Percentiles rank a stretch among this genome's conserved stretches.
Conservation (phyloP, 2,329 filamentous ascomycete species). For the Hypoxylon sp. region DNA sequence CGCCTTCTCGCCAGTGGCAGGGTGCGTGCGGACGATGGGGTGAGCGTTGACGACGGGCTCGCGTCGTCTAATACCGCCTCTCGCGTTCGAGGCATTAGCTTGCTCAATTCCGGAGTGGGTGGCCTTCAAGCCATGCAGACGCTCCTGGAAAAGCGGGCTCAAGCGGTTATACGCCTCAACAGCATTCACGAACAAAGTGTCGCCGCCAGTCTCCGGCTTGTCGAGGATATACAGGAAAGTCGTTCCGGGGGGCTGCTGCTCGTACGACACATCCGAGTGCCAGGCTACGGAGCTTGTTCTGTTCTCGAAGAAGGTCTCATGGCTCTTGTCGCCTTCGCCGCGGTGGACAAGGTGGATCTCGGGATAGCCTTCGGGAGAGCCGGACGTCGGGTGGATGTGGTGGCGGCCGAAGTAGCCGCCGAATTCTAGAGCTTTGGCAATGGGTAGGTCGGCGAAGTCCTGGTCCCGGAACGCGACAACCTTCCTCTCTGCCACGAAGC, state of each 20-base stretch:
- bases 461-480: slow-evolving; percentile 84
- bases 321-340: slow-evolving; percentile 73
- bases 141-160: slow-evolving; percentile 82
- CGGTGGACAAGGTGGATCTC: slow-evolving; percentile 86
- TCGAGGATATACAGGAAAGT: slow-evolving; percentile 93
- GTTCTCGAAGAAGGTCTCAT: slow-evolving; percentile 71
- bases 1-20: slow-evolving; percentile 85
- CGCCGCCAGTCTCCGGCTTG: slow-evolving; percentile 82
- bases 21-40: slow-evolving; percentile 85
- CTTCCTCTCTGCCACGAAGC: slow-evolving; percentile 81
- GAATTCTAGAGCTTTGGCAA: slow-evolving; percentile 76
- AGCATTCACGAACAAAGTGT: slow-evolving; percentile 86
- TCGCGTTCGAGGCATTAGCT: slow-evolving; percentile 75
- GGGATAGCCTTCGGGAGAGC: slow-evolving; percentile 79
- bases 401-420: slow-evolving; percentile 84
- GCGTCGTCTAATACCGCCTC: slow-evolving; percentile 79
- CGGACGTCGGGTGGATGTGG: slow-evolving; percentile 85
- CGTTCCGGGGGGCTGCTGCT: slow-evolving; percentile 88
- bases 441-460: slow-evolving; percentile 79
- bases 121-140: slow-evolving; percentile 84
- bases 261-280: slow-evolving; percentile 92
- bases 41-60: slow-evolving; percentile 83
- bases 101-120: slow-evolving; percentile 89
- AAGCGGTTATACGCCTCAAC: slow-evolving; percentile 86
- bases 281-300: slow-evolving; percentile 87